phyloP scores from a whole-genome alignment of 139 green algal species.

The Eudorina sp. region DNA sequence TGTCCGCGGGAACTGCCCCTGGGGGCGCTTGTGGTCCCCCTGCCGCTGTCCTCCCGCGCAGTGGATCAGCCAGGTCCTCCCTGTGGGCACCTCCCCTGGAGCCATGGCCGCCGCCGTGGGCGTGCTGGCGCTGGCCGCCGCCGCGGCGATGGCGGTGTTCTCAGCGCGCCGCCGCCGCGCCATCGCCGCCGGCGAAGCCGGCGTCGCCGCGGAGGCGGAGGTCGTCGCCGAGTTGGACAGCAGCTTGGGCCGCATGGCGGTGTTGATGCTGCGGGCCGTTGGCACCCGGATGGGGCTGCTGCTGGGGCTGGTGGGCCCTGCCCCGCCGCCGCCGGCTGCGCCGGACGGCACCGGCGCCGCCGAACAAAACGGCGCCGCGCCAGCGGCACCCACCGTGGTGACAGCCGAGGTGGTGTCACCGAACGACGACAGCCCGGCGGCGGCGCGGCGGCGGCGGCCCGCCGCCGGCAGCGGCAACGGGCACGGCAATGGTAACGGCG shows the following conservation, averaged over 20 bases:
- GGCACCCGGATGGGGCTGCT: conserved; percentile 24
- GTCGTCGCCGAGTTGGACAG: conserved; percentile 44
- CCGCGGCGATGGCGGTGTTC: background rate
- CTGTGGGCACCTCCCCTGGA: background rate
- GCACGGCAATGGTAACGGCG: background rate
- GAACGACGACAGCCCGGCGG: background rate
- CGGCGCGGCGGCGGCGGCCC: background rate
- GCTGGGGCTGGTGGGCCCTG: background rate
- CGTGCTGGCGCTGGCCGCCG: background rate
- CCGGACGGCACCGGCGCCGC: background rate
- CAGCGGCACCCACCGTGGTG: background rate
- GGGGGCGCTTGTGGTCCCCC: no score
- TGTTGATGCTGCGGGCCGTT: conserved; percentile 44
- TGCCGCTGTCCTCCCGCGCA: conserved; percentile 1
- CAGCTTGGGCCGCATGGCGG: conserved; percentile 43
- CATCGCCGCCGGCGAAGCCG: background rate
- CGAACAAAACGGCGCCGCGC: background rate
- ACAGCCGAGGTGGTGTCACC: no score
- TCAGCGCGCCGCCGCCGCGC: background rate
- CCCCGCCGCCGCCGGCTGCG: background rate
- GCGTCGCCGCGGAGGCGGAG: background rate
- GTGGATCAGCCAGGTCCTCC: conserved; percentile 5
- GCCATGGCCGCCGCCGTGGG: background rate
- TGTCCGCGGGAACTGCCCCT: no score
- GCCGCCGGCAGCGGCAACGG: background rate